Evolutionary conservation across 768 basidiomycete genomes (phyloP).

Genomic region (Saitozyma sp.): DNA sequence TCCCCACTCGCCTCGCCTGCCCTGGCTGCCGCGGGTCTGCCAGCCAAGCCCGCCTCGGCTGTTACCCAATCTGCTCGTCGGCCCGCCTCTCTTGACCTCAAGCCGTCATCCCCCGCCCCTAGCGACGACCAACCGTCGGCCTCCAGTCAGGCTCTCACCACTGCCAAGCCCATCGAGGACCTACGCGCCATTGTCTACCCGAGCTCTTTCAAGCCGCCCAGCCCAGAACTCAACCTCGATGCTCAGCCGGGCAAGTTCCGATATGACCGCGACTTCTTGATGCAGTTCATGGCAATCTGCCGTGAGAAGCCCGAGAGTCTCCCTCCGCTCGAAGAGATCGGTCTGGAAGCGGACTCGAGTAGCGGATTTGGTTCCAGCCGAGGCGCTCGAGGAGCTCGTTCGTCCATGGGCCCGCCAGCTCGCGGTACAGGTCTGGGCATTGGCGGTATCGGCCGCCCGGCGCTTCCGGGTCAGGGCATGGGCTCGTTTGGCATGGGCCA

Average conservation of each 20-base stretch:
- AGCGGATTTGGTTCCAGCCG: constrained; percentile 53
- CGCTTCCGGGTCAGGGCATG: constrained; percentile 42
- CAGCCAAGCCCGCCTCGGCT: constrained; percentile 41
- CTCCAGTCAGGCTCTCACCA: constrained; percentile 57
- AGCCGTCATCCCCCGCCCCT: constrained; percentile 25
- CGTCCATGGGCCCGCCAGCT: constrained; percentile 55
- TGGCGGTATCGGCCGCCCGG: constrained; percentile 32
- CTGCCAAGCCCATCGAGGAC: constrained; percentile 82
- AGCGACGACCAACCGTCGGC: constrained; percentile 35
- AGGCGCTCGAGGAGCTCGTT: constrained; percentile 59
- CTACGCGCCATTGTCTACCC: constrained; percentile 77
- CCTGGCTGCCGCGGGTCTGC: constrained; percentile 35
- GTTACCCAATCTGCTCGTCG: constrained; percentile 1
- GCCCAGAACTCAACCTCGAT: constrained; percentile 76
- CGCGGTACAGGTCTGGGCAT: constrained; percentile 56
- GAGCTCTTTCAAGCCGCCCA: constrained; percentile 76
- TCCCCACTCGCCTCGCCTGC: constrained; percentile 45
- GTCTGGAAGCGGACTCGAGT: constrained; percentile 73
- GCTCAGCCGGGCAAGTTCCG: constrained; percentile 89
- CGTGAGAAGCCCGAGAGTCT: constrained; percentile 90
- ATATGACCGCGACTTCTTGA: constrained; percentile 94
- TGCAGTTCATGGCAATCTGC: constrained; percentile 94
- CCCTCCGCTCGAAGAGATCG: constrained; percentile 84
- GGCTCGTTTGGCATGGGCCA: constrained; percentile 46
- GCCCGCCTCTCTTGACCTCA: constrained; percentile 38